These are phyloP conservation scores for Komagataella ulmi DNA, from an alignment of 805 yeast genomes.

Conservation along the genomic window DNA sequence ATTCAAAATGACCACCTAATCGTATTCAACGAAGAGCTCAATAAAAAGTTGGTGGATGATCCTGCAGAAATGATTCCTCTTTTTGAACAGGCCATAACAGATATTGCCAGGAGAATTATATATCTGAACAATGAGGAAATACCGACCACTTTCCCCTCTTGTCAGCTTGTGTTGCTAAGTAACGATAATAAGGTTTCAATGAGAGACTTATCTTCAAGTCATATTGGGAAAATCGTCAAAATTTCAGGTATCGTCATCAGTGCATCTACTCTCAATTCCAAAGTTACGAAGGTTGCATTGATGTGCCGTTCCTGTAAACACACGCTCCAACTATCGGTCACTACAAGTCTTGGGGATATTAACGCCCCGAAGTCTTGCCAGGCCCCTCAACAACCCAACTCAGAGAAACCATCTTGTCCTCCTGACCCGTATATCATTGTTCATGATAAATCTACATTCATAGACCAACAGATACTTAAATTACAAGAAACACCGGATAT, in stretches of 20 bases:
- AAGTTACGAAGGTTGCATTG: conserved; percentile 73
- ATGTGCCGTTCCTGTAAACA: conserved; percentile 86
- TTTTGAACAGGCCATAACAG: conserved; percentile 73
- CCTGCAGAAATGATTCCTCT: conserved; percentile 82
- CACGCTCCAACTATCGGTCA: conserved; percentile 47
- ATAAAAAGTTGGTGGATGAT: conserved; percentile 71
- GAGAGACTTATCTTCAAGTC: conserved; percentile 74
- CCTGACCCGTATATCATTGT: conserved; percentile 86
- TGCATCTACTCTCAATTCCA: conserved; percentile 76
- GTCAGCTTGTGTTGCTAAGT: conserved; percentile 70
- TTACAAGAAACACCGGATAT: conserved; percentile 96
- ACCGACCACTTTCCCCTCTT: conserved; percentile 51
- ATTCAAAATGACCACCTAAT: conserved; percentile 79
- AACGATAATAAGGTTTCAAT: conserved; percentile 61
- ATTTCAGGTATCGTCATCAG: conserved; percentile 89
- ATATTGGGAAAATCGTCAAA: conserved; percentile 80
- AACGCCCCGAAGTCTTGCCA: conserved; percentile 57
- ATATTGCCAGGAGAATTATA: conserved; percentile 68
- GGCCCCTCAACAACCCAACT: conserved; percentile 36
- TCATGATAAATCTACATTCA: conserved; percentile 86
- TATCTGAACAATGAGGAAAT: conserved; percentile 38
- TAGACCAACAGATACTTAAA: conserved; percentile 90
- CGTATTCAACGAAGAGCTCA: conserved; percentile 79
- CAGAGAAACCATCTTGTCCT: conserved; percentile 56
- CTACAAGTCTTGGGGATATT: conserved; percentile 59